These are phyloP conservation scores for Salvia sclarea DNA, from an alignment of 305 asterid species.

Conservation along the genomic window DNA sequence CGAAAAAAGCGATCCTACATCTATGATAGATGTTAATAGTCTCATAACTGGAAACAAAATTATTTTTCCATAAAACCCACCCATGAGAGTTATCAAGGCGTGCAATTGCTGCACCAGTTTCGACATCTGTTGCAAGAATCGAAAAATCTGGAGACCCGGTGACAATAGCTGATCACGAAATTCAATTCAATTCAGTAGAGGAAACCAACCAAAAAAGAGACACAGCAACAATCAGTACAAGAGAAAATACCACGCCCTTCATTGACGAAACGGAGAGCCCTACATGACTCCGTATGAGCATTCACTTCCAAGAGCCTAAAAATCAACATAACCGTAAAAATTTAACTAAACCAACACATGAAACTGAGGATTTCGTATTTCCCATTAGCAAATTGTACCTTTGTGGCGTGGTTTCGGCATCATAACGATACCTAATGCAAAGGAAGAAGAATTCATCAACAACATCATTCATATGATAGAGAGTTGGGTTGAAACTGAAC, in stretches of 20 bases:
- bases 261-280: constrained; percentile 78
- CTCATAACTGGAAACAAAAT: neutral
- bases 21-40: neutral
- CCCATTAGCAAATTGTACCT: constrained; percentile 42
- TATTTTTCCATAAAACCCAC: constrained; percentile 42
- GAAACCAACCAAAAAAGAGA: neutral
- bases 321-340: constrained; percentile 24
- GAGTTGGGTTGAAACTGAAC: constrained; percentile 23
- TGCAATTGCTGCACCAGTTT: constrained; percentile 71
- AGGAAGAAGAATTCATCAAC: neutral
- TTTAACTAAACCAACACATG: constrained; percentile 12
- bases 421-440: constrained; percentile 60
- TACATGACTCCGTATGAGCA: constrained; percentile 87
- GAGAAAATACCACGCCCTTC: constrained; percentile 70
- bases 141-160: constrained; percentile 92
- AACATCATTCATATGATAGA: neutral
- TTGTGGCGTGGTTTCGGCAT: constrained; percentile 57
- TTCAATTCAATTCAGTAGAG: neutral
- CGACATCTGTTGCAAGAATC: constrained; percentile 84
- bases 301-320: constrained; percentile 65
- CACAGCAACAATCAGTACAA: neutral
- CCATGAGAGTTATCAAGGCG: constrained; percentile 75
- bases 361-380: neutral
- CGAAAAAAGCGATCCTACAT: neutral
- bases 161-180: constrained; percentile 53